Evolutionary conservation across 2,329 filamentous ascomycete species (phyloP), one percentile per base, ranked within the genome.

Genomic region (Ascochyta viciae-villosae): DNA sequence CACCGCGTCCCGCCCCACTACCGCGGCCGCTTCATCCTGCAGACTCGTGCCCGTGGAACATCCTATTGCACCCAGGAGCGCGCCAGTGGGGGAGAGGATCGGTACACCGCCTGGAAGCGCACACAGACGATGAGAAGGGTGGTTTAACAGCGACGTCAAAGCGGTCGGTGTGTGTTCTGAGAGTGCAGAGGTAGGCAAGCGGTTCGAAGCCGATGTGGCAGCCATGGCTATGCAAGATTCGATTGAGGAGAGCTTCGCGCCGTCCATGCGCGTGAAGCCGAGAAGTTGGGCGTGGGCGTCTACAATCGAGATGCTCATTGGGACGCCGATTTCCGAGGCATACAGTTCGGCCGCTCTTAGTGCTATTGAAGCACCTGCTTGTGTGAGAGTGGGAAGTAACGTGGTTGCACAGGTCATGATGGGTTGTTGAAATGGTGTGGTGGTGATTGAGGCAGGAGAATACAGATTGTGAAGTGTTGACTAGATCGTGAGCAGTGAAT

Each of bases 211-310:
- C 9, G 82, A 82, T 5, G 82, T 85, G 65, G 81, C 83, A 29
- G 82, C 82, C 68, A 84, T 83, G 44, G 88, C 85, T 5, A 89
- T 87, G 1, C 85, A 82, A 65, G 88, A 81, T 70, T 85, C 83
- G 63, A 68, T 66, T 4, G 83, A 78, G n/a, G 80, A 82, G 13
- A 81, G 63, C 60, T 82, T 82, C 19, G 80, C 79, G 54, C 71
- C 74, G 60, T 80, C 78, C 78, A 81, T 81, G 63, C 80, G 78
- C 16, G 68, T 70, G 67, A 82, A 82, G 65, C 73, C 67, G 23
- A 80, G 70, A 35, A 82, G 77, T 56, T 80, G 77, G 3, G 74
- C 70, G 39, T 76, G 72, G 23, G 71, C 63, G 63, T 80, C 78
- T 27, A 78, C 76, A 45, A 81, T 68, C 54, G 79, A 79, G 51